Evolutionary conservation across 2,329 filamentous ascomycete genomes (phyloP).

Genomic region (Paramyrothecium roridum): DNA sequence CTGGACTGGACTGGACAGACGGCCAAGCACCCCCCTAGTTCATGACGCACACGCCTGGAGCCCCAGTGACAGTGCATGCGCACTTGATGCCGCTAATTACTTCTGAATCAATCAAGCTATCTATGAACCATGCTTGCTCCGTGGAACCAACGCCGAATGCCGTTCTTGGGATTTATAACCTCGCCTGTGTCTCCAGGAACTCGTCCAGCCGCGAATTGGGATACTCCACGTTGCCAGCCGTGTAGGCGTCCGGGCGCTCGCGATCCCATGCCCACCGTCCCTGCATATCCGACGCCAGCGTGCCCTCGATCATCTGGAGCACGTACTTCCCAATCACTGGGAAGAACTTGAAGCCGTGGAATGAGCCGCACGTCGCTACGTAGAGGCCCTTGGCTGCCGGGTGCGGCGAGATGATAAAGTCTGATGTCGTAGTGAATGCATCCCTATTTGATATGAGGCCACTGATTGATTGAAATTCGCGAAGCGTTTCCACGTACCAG

Average conservation of each 20-base stretch:
- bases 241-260: constrained; percentile 45
- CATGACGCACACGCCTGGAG: too few relatives aligned
- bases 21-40: too few relatives aligned
- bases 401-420: constrained; percentile 62
- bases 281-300: constrained; percentile 37
- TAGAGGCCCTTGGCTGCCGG: constrained; percentile 49
- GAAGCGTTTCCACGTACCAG: constrained; percentile 46
- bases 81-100: too few relatives aligned
- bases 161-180: constrained; percentile 18
- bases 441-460: constrained; percentile 45
- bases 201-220: constrained; percentile 57
- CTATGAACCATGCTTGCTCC: too few relatives aligned
- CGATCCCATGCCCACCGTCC: constrained; percentile 58
- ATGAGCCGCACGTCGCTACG: constrained; percentile 62
- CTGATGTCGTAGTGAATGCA: constrained; percentile 57
- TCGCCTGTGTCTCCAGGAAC: constrained; percentile 30
- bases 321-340: constrained; percentile 62
- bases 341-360: constrained; percentile 68
- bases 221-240: constrained; percentile 49
- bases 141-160: not conserved
- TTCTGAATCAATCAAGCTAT: too few relatives aligned
- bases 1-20: too few relatives aligned
- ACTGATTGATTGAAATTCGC: not conserved
- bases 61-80: too few relatives aligned
- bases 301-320: constrained; percentile 49